A percentile compares a stretch with the other conserved stretches of the same genome.
These are phyloP conservation scores for Paramecium caudatum DNA, from an alignment of 73 alveolate species.

Conservation along the genomic window DNA sequence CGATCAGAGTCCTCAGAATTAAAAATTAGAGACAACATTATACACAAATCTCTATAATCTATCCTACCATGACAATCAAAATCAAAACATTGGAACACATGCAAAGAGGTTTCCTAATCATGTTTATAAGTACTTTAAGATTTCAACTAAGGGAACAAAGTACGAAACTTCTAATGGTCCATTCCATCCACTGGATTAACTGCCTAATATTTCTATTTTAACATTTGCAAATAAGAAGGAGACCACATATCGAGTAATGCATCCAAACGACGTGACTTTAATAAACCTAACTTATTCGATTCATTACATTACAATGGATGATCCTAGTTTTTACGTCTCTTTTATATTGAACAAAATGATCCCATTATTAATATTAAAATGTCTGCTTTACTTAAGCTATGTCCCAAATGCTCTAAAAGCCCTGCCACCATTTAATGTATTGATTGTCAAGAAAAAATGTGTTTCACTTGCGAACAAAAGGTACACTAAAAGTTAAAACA, in stretches of 20 bases:
- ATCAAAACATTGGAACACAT: constrained; percentile 62
- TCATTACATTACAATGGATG: too few species aligned
- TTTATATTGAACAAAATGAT: not conserved
- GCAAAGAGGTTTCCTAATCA: constrained; percentile 22
- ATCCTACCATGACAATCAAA: constrained; percentile 49
- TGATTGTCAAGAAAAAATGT: constrained; percentile 34
- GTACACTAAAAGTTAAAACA: not conserved
- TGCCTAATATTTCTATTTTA: constrained; percentile 43
- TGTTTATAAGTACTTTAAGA: constrained; percentile 22
- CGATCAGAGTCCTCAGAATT: constrained; percentile 56
- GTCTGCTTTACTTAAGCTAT: not conserved
- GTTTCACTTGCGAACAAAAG: constrained; percentile 13
- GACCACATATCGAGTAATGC: constrained; percentile 53
- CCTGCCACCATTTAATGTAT: constrained; percentile 37
- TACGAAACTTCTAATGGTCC: constrained; percentile 17
- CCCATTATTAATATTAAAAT: not conserved
- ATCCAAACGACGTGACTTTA: not conserved
- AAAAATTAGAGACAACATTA: constrained; percentile 45
- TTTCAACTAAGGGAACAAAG: constrained; percentile 27
- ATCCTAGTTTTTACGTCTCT: too few species aligned
- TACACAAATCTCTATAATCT: constrained; percentile 45
- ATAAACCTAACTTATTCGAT: too few species aligned
- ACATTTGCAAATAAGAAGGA: constrained; percentile 49
- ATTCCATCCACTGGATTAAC: not conserved
- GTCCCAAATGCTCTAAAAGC: not conserved